These are phyloP conservation scores for Arctium minus DNA, from an alignment of 129 eudicot species.

Conservation along the genomic window DNA sequence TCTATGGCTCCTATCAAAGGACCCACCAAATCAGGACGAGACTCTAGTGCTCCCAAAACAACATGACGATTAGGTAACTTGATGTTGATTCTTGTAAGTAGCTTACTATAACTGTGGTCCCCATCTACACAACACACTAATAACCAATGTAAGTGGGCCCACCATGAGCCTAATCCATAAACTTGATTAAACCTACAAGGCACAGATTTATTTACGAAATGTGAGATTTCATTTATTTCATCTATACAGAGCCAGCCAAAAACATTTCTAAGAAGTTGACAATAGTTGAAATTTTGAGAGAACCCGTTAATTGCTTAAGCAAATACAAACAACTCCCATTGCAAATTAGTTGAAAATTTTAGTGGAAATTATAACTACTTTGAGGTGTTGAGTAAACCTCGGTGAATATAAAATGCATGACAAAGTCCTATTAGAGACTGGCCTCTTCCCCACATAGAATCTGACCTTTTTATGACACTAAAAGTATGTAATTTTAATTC, in stretches of 20 bases:
- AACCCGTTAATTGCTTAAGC: too few relatives aligned
- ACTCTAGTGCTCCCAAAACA: constrained; percentile 30
- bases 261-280: too few relatives aligned
- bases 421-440: too few relatives aligned
- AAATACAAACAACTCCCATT: background rate
- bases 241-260: too few relatives aligned
- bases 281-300: too few relatives aligned
- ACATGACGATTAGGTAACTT: constrained; percentile 44
- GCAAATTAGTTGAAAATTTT: too few relatives aligned
- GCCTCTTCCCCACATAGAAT: background rate
- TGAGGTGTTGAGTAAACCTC: background rate
- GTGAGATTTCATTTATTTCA: too few relatives aligned
- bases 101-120: constrained; percentile 84
- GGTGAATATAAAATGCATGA: too few relatives aligned
- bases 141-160: background rate
- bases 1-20: background rate
- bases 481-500: background rate
- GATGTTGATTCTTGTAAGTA: constrained; percentile 91
- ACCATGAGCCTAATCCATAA: background rate
- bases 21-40: constrained; percentile 30
- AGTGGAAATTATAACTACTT: background rate
- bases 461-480: background rate
- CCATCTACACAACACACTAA: constrained; percentile 41
- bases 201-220: too few relatives aligned
- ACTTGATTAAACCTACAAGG: background rate